A percentile compares a stretch with the other conserved stretches of the same genome.
Evolutionary conservation across 2,329 filamentous ascomycete genomes (phyloP).

Genomic region (Mycogone perniciosa): DNA sequence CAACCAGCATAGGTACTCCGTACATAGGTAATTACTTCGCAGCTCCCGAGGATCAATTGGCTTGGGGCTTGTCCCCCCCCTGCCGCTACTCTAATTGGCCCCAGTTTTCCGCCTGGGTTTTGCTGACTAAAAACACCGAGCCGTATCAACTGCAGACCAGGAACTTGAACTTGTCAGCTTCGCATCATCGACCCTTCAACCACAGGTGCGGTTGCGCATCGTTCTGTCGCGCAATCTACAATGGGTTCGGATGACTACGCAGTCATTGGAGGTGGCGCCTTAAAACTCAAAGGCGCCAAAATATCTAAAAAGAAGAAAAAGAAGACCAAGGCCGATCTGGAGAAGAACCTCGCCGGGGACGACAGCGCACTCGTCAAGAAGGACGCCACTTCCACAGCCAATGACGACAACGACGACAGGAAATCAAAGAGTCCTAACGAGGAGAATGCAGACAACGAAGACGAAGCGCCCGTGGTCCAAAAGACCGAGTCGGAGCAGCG

Average conservation of each 20-base stretch:
- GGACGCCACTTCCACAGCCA: conserved; percentile 20
- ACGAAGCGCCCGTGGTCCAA: conserved; percentile 25
- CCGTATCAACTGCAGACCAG: too few species aligned
- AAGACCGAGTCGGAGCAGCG: conserved; percentile 83
- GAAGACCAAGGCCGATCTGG: conserved; percentile 45
- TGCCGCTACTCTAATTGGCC: conserved; percentile 5
- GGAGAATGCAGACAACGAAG: conserved; percentile 28
- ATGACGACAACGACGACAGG: conserved; percentile 22
- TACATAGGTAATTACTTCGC: background rate
- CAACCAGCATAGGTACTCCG: background rate
- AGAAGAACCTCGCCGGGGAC: conserved; percentile 38
- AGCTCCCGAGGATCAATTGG: background rate
- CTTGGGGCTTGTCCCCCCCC: background rate
- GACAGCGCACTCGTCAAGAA: conserved; percentile 4
- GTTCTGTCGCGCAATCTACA: background rate
- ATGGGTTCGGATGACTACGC: conserved; percentile 75
- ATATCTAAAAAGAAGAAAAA: conserved; percentile 60
- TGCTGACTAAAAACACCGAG: conserved; percentile 3
- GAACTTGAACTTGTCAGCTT: too few species aligned
- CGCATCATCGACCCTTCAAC: background rate
- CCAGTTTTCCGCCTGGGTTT: background rate
- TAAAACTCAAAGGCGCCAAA: conserved; percentile 78
- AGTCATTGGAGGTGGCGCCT: conserved; percentile 60
- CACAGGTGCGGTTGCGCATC: background rate
- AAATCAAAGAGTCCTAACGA: conserved; percentile 19